phyloP scores from a whole-genome alignment of 306 rosid genomes.

The Mimosa pudica region DNA sequence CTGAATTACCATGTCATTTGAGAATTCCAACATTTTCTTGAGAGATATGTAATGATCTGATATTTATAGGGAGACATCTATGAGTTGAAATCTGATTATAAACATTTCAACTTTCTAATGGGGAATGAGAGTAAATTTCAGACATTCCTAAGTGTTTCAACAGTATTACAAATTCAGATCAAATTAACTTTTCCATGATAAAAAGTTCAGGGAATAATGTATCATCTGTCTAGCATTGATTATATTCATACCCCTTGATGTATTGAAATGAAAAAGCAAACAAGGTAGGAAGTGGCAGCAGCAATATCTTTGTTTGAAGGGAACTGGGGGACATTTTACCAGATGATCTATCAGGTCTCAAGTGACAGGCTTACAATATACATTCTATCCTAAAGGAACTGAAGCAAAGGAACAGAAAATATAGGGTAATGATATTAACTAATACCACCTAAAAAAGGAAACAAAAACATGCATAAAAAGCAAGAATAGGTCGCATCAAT shows the following conservation, averaged over 20 bases:
- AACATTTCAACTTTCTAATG: not conserved
- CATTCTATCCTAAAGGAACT: not conserved
- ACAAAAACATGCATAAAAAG: not conserved
- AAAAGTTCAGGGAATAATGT: not conserved
- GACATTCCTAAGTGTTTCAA: not conserved
- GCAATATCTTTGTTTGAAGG: not conserved
- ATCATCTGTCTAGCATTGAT: not conserved
- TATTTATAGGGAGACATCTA: not conserved
- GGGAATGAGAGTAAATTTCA: constrained; percentile 8
- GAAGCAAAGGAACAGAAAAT: not conserved
- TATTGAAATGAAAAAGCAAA: too few species aligned
- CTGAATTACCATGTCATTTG: not conserved
- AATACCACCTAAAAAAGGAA: not conserved
- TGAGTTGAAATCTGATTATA: not conserved
- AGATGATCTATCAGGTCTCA: too few species aligned
- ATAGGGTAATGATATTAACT: not conserved
- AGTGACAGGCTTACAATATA: not conserved
- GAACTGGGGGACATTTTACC: not conserved
- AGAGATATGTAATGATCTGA: not conserved
- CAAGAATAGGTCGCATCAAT: not conserved
- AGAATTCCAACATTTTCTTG: constrained; percentile 2
- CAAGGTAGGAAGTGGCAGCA: not conserved
- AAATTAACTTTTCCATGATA: not conserved
- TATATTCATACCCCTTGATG: too few species aligned
- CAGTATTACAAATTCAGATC: not conserved